Evolutionary conservation across 495 filamentous ascomycete genomes (phyloP).

Genomic region (Acidiella bohemica): DNA sequence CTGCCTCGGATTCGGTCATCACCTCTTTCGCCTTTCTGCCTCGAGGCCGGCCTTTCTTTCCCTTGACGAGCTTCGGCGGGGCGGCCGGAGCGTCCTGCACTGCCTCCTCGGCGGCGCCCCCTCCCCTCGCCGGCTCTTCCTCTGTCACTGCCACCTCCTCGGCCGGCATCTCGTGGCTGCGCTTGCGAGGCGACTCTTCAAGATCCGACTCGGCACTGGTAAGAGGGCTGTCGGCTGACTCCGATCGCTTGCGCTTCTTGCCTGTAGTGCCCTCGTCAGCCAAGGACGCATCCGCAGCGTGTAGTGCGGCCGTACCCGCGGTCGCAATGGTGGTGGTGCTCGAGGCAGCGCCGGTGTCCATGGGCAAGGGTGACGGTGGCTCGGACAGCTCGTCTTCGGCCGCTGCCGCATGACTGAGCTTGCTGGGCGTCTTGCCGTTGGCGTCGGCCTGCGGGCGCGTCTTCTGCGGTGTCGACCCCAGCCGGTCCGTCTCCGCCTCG

Average conservation of each 20-base stretch:
- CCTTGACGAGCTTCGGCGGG: slow-evolving; percentile 7
- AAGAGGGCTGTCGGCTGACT: slow-evolving; percentile 32
- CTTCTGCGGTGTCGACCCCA: slow-evolving; percentile 83
- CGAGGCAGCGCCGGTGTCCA: slow-evolving; percentile 14
- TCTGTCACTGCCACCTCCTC: too few species aligned
- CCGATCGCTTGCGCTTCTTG: slow-evolving; percentile 36
- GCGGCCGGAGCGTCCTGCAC: neutral
- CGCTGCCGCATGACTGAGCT: slow-evolving; percentile 20
- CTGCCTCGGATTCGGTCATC: slow-evolving; percentile 5
- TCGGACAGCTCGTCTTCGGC: slow-evolving; percentile 14
- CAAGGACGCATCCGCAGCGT: too few species aligned
- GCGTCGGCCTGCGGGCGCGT: slow-evolving; percentile 19
- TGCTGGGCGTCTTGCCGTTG: slow-evolving; percentile 27
- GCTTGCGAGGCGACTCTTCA: slow-evolving; percentile 44
- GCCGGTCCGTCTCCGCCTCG: slow-evolving; percentile 93
- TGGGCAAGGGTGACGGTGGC: slow-evolving; percentile 16
- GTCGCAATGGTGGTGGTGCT: slow-evolving; percentile 16
- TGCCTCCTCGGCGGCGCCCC: too few species aligned
- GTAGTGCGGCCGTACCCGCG: neutral
- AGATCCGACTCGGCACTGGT: slow-evolving; percentile 30
- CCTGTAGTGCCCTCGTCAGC: too few species aligned
- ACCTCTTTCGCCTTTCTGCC: neutral
- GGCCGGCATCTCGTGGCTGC: slow-evolving; percentile 29
- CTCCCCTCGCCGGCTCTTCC: too few species aligned
- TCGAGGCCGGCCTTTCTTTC: slow-evolving; percentile 8